Evolutionary conservation across 768 basidiomycete species (phyloP), one percentile per base, ranked within the genome.

Genomic region (Mrakia blollopis): DNA sequence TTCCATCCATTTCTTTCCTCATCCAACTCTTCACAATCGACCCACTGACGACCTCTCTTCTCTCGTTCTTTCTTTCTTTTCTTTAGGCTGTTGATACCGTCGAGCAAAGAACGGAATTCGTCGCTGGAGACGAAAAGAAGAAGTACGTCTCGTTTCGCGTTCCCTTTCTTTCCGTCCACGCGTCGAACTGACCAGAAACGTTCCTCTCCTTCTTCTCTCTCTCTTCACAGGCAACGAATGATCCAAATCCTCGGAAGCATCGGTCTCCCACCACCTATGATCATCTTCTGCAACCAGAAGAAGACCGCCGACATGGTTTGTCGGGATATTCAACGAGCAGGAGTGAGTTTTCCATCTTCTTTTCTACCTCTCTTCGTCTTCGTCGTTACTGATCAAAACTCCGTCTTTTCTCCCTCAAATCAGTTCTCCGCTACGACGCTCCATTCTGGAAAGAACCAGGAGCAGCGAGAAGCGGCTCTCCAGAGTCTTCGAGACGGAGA

Each of bases 201-300:
- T 18, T 18, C 30, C 16, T 8, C 21, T 72, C 71, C 21, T 35
- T 32, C 25, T 32, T 44, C 6, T 16, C 21, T 35, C 18, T 37
- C 54, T 44, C 6, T 16, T 8, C 1, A n/a, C 3, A 97, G 94
- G 84, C 89, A 91, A 79, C 88, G 89, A 67, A 83, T 98, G 82
- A 85, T 97, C 81, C 96, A 98, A 82, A 93, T 98, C 79, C 89
- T 99, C 84, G 93, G 95, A 86, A 91, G 90, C 79, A 91, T 89
- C 60, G 86, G 88, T 78, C 93, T 89, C 83, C 84, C 89, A 50
- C 89, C 97, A 25, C 97, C 97, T 7, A 98, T 99, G 80, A 99
- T 99, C 79, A 92, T 94, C 28, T 99, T 98, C 85, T 95, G 98
- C 86, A 98, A 98, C 83, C 95, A 98, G 85, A 99, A 99, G 87